Base-by-base conservation (phyloP, 345 rosid species). In the Passiflora organensis region DNA sequence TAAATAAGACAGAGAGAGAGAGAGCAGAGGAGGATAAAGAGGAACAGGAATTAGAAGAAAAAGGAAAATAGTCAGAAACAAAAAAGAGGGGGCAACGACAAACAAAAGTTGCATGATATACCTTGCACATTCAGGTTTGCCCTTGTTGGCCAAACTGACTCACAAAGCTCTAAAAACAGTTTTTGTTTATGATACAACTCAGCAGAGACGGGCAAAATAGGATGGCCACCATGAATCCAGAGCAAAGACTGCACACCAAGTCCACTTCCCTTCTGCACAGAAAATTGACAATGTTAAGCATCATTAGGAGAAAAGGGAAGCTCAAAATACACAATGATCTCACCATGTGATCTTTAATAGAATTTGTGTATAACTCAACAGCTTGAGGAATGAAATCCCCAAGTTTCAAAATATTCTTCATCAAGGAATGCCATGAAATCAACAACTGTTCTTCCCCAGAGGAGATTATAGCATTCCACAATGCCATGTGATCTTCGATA, bases 171-270 rank as follows among this genome's bases (percentile, higher is more conserved):
- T 28, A 78, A 62, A 68, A 91, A 70, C 47, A 72, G 64, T 36
- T 73, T 76, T 77, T 84, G 91, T 53, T 71, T 68, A 51, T 64
- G 22, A 76, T 73, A 84, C 56, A 86, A 53, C 32, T 75, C 65
- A 24, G 76, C 69, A 53, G 87, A 82, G 44, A 68, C 60, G 32
- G 98, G 98, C 51, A 78, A 62, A 53, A 73, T 66, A 24, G 98
- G 96, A 76, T 88, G 98, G 57, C 98, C 98, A 21, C 95, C 96
- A 67, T 82, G 72, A 71, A 79, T 72, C 98, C 96, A 91, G 32
- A 91, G 81, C 77, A 88, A 72, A 44, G 93, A 80, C 75, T 68
- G 87, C 57, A 81, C 59, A 67, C 65, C 18, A 82, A 68, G 71
- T 75, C 69, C 72, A 66, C 75, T 75, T 63, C 65, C 83, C 77